Base-by-base conservation (phyloP, 371 early-diverging fungal species). In the Paraphysoderma sedebokerense region DNA sequence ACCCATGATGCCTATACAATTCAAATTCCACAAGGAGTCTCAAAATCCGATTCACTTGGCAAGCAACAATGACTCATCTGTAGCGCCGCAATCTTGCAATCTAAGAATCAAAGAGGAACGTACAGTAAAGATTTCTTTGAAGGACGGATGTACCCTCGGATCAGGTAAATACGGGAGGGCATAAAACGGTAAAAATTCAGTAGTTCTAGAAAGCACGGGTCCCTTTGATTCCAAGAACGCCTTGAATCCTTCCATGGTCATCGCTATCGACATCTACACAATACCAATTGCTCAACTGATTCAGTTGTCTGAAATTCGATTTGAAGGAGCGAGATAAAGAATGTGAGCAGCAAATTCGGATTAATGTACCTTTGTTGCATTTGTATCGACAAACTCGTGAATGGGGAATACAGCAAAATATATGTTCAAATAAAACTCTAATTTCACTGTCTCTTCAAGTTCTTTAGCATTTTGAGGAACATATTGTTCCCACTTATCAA, bases 151-250 rank as follows among this genome's bases (percentile, higher is more conserved):
- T n/a, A 9, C 20, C 11, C 49, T 52, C 19, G 71, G 70, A 38
- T 69, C 66, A 12, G 72, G 65, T 7, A 72, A 52, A 48, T 71
- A 72, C 4, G 72, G 72, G 26, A 72, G 55, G 15, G 72, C 72
- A 40, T 64, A 72, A 47, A 50, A 72, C 8, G 58, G 53, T 24
- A 72, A 52, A 20, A 68, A 65, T 44, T 72, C 65, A n/a, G 69
- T 45, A 6, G 59, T 57, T 45, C 58, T 53, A 45, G 58, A 54
- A 5, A 66, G 52, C 12, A 61, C 63, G 2, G 65, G 44, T 5
- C 72, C 72, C 7, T 68, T 42, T 9, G 59, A 67, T 45, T 68
- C 72, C 8, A 72, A 50, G 41, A 62, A 71, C 12, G 41, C 20
- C 49, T 71, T 71, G 56, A 71, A 70, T 1, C 50, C 38, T 8